These are phyloP conservation scores for Pseudogymnoascus pannorum DNA, from an alignment of 2,329 filamentous ascomycete species.

Conservation along the genomic window DNA sequence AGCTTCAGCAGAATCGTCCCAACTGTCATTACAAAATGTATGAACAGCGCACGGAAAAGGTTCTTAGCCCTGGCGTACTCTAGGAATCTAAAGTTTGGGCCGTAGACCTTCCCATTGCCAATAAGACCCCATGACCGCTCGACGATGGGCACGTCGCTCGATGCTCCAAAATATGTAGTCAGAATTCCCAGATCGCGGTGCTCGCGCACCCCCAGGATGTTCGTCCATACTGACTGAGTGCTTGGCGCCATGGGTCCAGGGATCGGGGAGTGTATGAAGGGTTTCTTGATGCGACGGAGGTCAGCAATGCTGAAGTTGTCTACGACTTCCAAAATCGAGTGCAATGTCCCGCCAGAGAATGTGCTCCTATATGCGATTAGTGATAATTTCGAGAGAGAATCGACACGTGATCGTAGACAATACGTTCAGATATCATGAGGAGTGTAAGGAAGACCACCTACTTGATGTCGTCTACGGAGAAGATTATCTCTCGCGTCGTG, in stretches of 20 bases:
- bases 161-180: constrained; percentile 44
- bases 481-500: constrained; percentile 45
- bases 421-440: neutral
- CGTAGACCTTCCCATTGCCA: constrained; percentile 44
- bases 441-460: constrained; percentile 21
- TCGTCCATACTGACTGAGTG: constrained; percentile 35
- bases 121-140: constrained; percentile 57
- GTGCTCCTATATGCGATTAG: constrained; percentile 31
- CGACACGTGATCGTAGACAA: neutral
- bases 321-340: constrained; percentile 55
- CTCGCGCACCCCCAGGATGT: constrained; percentile 42
- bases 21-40: constrained; percentile 43
- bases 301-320: constrained; percentile 45
- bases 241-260: constrained; percentile 29
- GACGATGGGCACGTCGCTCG: constrained; percentile 47
- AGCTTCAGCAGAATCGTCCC: constrained; percentile 34
- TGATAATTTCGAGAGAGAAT: constrained; percentile 8
- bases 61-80: constrained; percentile 47
- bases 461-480: constrained; percentile 40
- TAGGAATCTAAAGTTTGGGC: constrained; percentile 51
- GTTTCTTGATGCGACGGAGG: constrained; percentile 37
- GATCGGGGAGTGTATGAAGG: constrained; percentile 52
- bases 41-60: constrained; percentile 41
- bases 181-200: constrained; percentile 48
- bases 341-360: constrained; percentile 60